A percentile compares a stretch with the other conserved stretches of the same genome.
phyloP scores from a whole-genome alignment of 164 flowering plant species.

The Sedum album region DNA sequence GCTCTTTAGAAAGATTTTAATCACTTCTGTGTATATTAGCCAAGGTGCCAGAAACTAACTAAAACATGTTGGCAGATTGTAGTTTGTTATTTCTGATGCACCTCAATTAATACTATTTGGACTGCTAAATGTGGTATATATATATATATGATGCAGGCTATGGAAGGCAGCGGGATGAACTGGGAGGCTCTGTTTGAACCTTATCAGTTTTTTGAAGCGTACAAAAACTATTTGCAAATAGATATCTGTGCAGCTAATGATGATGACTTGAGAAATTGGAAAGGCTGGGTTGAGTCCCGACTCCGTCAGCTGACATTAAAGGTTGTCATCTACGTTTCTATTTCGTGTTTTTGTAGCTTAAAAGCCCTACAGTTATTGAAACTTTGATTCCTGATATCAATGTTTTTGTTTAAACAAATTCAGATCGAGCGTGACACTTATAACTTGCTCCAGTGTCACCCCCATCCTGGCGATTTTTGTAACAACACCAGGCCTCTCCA shows the following conservation, averaged over 20 bases:
- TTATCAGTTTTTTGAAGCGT: slow-evolving; percentile 71
- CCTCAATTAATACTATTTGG: neutral
- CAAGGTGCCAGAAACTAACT: neutral
- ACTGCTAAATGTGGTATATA: neutral
- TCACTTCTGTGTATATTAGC: neutral
- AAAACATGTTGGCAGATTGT: neutral
- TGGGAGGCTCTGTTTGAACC: slow-evolving; percentile 73
- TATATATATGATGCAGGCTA: slow-evolving; percentile 38
- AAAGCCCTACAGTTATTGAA: neutral
- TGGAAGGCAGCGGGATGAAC: slow-evolving; percentile 55
- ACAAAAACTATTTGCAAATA: slow-evolving; percentile 80
- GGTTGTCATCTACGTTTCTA: slow-evolving; percentile 24
- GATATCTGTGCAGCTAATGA: slow-evolving; percentile 64
- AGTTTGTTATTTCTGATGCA: neutral
- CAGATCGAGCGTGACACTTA: slow-evolving; percentile 79
- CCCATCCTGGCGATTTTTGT: slow-evolving; percentile 60
- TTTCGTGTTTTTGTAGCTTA: neutral
- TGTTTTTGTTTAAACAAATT: neutral
- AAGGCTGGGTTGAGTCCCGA: slow-evolving; percentile 96
- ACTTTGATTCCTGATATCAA: neutral
- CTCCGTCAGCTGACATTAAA: slow-evolving; percentile 77
- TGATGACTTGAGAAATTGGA: slow-evolving; percentile 73
- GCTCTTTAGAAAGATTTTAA: neutral
- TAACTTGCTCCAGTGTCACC: slow-evolving; percentile 80
- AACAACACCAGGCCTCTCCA: slow-evolving; percentile 52